phyloP scores from a whole-genome alignment of 2,329 filamentous ascomycete species.

The Cryphonectria nitschkei region DNA sequence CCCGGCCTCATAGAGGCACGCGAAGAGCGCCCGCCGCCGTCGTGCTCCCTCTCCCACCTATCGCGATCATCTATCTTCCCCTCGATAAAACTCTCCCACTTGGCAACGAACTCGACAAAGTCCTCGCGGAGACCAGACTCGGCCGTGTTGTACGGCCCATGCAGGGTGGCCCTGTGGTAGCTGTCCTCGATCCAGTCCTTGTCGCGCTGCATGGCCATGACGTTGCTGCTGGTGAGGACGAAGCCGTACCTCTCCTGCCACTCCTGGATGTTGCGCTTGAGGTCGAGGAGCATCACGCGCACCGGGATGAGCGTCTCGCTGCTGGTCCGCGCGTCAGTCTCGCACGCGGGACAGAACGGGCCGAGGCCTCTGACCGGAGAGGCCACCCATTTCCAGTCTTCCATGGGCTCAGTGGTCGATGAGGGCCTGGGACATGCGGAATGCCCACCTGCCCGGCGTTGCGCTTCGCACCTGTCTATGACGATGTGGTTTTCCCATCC shows the following conservation, averaged over 20 bases:
- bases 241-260: background rate
- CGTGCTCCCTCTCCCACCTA: background rate
- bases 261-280: conserved; percentile 1
- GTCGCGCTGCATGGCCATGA: background rate
- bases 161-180: background rate
- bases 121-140: background rate
- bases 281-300: background rate
- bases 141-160: background rate
- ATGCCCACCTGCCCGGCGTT: background rate
- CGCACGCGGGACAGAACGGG: conserved; percentile 3
- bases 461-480: background rate
- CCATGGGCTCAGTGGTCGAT: background rate
- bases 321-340: background rate
- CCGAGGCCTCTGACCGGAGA: background rate
- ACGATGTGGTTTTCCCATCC: conserved; percentile 1
- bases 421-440: background rate
- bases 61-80: background rate
- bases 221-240: background rate
- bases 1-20: background rate
- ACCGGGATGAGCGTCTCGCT: background rate
- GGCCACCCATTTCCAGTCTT: conserved; percentile 4
- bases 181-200: background rate
- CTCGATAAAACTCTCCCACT: background rate
- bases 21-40: background rate
- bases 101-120: background rate